Percentiles rank a stretch among this genome's conserved stretches.
phyloP scores from a whole-genome alignment of 768 basidiomycete genomes.

The Tubosaeta sp. region DNA sequence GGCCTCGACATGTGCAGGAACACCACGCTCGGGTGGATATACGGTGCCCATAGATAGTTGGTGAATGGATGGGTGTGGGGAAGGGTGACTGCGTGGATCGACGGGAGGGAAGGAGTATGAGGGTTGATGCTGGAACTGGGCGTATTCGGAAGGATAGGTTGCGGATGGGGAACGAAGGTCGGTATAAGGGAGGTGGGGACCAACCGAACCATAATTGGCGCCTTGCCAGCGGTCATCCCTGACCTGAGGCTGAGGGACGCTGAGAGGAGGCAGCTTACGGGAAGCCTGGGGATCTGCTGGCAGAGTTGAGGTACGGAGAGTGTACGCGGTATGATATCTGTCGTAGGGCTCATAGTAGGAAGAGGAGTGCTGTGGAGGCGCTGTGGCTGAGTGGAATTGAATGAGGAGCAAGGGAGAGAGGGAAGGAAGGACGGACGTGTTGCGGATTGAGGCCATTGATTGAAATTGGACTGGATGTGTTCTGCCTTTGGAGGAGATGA shows the following conservation, averaged over 20 bases:
- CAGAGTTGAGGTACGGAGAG: slow-evolving; percentile 45
- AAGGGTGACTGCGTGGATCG: slow-evolving; percentile 33
- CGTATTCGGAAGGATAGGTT: slow-evolving; percentile 54
- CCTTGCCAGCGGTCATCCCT: slow-evolving; percentile 49
- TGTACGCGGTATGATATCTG: slow-evolving; percentile 43
- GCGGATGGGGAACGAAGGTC: slow-evolving; percentile 63
- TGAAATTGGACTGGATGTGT: slow-evolving; percentile 46
- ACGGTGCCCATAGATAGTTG: slow-evolving; percentile 26
- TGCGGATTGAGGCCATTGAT: slow-evolving; percentile 37
- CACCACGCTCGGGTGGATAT: slow-evolving; percentile 31
- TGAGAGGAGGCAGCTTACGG: slow-evolving; percentile 57
- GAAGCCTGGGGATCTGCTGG: slow-evolving; percentile 47
- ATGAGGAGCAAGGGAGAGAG: neutral
- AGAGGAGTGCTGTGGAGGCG: slow-evolving; percentile 46
- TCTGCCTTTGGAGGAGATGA: slow-evolving; percentile 59
- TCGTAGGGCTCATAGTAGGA: slow-evolving; percentile 56
- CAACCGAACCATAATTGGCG: slow-evolving; percentile 34
- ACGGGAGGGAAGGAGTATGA: slow-evolving; percentile 32
- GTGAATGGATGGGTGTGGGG: slow-evolving; percentile 23
- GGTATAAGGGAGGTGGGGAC: slow-evolving; percentile 32
- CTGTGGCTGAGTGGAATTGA: slow-evolving; percentile 23
- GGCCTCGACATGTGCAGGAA: slow-evolving; percentile 37
- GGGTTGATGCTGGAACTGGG: slow-evolving; percentile 38
- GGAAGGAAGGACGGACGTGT: slow-evolving; percentile 31
- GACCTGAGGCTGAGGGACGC: slow-evolving; percentile 36